Conservation (phyloP, 2,329 filamentous ascomycete genomes). For the Myriosclerotinia curreyana region DNA sequence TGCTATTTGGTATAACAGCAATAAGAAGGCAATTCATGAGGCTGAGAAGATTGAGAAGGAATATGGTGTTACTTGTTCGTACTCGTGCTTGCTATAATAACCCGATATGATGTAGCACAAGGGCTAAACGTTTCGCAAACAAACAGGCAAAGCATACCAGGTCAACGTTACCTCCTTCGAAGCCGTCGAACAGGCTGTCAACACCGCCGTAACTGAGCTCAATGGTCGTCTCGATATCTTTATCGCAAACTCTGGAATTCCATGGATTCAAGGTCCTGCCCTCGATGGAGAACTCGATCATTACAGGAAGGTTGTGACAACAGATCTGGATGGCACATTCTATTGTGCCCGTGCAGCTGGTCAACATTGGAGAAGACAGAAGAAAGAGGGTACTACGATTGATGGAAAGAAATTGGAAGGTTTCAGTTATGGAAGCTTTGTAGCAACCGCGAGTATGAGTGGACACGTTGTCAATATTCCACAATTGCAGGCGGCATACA, state of each 20-base stretch:
- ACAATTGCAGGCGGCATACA: slow-evolving; percentile 71
- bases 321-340: slow-evolving; percentile 74
- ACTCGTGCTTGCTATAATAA: not conserved
- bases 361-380: slow-evolving; percentile 66
- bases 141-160: slow-evolving; percentile 56
- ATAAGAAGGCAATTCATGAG: slow-evolving; percentile 59
- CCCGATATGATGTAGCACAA: not conserved
- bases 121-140: slow-evolving; percentile 7
- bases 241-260: slow-evolving; percentile 74
- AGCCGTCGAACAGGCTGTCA: slow-evolving; percentile 42
- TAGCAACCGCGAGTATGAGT: slow-evolving; percentile 76
- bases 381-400: slow-evolving; percentile 60
- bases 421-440: slow-evolving; percentile 66
- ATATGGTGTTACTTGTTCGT: slow-evolving; percentile 65
- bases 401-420: slow-evolving; percentile 60
- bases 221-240: slow-evolving; percentile 74
- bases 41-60: slow-evolving; percentile 62
- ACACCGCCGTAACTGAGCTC: slow-evolving; percentile 58
- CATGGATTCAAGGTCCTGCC: slow-evolving; percentile 67
- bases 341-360: slow-evolving; percentile 73
- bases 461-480: slow-evolving; percentile 76
- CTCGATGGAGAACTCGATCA: slow-evolving; percentile 62
- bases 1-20: slow-evolving; percentile 58
- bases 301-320: slow-evolving; percentile 65
- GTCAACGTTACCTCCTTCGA: slow-evolving; percentile 57